Conservation (phyloP, 2,329 filamentous ascomycete genomes). For the Exserohilum turcica region DNA sequence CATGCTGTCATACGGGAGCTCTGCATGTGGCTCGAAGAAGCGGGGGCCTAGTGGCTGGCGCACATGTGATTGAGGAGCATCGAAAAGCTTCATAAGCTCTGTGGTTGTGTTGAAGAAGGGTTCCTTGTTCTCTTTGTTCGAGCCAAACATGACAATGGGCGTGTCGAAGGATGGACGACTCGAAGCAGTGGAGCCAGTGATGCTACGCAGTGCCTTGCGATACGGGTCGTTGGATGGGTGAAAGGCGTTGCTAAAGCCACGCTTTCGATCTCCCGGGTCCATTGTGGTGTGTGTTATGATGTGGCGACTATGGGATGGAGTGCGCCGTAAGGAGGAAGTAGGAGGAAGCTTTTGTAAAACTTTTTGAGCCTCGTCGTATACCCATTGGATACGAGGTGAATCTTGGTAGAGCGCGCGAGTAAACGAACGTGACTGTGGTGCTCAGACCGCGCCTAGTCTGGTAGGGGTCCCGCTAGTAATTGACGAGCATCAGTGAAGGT, state of each 20-base stretch:
- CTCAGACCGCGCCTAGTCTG: neutral
- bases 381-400: neutral
- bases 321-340: neutral
- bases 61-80: neutral
- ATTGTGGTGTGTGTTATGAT: neutral
- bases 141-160: neutral
- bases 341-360: neutral
- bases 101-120: neutral
- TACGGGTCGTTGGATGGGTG: constrained; percentile 1
- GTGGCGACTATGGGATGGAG: neutral
- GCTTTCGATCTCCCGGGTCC: constrained; percentile 19
- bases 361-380: neutral
- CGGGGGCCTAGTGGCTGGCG: neutral
- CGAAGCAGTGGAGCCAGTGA: neutral
- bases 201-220: constrained; percentile 3
- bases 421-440: neutral
- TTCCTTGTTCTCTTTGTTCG: constrained; percentile 10
- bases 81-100: neutral
- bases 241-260: constrained; percentile 26
- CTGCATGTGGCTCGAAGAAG: neutral
- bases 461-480: neutral
- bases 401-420: neutral
- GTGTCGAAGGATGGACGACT: neutral
- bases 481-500: constrained; percentile 3
- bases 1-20: neutral